These are phyloP conservation scores for Dalbergia cultrata DNA, from an alignment of 306 rosid species.

Conservation along the genomic window DNA sequence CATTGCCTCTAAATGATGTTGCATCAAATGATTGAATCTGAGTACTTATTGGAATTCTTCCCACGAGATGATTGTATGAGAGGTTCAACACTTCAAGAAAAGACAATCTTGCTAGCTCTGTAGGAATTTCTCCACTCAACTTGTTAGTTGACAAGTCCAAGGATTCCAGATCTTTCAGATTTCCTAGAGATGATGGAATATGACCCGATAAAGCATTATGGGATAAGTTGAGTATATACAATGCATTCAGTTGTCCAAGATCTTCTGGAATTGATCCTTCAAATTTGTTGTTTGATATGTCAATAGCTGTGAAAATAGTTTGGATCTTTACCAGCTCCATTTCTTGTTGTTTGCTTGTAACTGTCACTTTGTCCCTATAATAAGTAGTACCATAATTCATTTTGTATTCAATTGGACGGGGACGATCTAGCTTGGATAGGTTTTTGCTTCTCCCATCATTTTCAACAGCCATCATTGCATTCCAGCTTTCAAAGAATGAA, in stretches of 20 bases:
- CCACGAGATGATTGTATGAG: slow-evolving; percentile 47
- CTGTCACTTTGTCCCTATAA: background rate
- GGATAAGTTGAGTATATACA: too few species aligned
- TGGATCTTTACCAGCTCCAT: slow-evolving; percentile 14
- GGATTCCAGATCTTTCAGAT: background rate
- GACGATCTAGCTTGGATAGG: too few species aligned
- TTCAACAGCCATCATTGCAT: background rate
- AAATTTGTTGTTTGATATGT: too few species aligned
- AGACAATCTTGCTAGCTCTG: background rate
- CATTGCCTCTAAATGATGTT: slow-evolving; percentile 46
- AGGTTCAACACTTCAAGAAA: slow-evolving; percentile 30
- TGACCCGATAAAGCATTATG: too few species aligned
- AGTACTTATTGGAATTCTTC: slow-evolving; percentile 48
- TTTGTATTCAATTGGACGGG: too few species aligned
- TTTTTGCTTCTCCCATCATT: background rate
- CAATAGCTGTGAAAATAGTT: too few species aligned
- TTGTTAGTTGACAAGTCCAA: slow-evolving; percentile 44
- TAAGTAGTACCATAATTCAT: too few species aligned
- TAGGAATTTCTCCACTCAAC: slow-evolving; percentile 43
- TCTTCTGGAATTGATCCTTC: too few species aligned
- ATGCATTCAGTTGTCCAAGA: too few species aligned
- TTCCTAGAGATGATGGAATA: too few species aligned
- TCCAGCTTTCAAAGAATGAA: background rate
- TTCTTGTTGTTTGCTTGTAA: background rate
- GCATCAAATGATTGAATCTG: slow-evolving; percentile 54